Percentiles rank a stretch among this genome's conserved stretches.
These are phyloP conservation scores for Monosporascus sp. DNA, from an alignment of 2,329 filamentous ascomycete genomes.

Conservation along the genomic window DNA sequence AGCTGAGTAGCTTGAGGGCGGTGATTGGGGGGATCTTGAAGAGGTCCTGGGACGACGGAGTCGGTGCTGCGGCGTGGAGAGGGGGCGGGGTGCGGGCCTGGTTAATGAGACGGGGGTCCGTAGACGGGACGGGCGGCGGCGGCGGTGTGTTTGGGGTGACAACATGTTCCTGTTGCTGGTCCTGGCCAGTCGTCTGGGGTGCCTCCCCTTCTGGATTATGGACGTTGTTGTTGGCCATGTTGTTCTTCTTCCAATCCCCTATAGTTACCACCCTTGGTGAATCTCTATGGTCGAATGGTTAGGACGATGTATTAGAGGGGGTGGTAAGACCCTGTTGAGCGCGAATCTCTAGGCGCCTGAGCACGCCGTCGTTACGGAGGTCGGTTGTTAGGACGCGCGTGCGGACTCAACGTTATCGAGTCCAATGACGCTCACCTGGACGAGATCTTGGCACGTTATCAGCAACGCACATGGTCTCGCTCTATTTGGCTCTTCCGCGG, in stretches of 20 bases:
- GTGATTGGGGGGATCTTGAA: conserved; percentile 66
- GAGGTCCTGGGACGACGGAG: conserved; percentile 53
- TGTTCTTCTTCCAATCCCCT: background rate
- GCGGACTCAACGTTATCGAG: background rate
- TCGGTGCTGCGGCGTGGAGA: conserved; percentile 37
- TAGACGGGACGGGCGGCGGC: conserved; percentile 31
- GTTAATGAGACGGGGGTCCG: conserved; percentile 28
- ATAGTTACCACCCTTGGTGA: background rate
- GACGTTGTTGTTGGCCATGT: background rate
- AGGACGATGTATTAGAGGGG: background rate
- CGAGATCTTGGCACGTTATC: background rate
- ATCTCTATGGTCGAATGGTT: background rate
- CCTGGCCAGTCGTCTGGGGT: conserved; percentile 3
- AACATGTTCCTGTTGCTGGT: conserved; percentile 3
- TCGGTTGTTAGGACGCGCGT: background rate
- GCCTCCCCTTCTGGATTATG: background rate
- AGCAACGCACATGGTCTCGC: background rate
- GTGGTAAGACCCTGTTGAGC: background rate
- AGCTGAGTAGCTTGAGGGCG: conserved; percentile 74
- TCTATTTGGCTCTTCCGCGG: background rate
- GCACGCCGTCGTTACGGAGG: background rate
- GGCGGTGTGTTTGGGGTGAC: conserved; percentile 27
- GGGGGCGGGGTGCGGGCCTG: conserved; percentile 33
- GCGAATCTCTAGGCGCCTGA: background rate
- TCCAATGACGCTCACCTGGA: background rate